Base-by-base conservation (phyloP, 495 filamentous ascomycete genomes). In the Xylaria cubensis region DNA sequence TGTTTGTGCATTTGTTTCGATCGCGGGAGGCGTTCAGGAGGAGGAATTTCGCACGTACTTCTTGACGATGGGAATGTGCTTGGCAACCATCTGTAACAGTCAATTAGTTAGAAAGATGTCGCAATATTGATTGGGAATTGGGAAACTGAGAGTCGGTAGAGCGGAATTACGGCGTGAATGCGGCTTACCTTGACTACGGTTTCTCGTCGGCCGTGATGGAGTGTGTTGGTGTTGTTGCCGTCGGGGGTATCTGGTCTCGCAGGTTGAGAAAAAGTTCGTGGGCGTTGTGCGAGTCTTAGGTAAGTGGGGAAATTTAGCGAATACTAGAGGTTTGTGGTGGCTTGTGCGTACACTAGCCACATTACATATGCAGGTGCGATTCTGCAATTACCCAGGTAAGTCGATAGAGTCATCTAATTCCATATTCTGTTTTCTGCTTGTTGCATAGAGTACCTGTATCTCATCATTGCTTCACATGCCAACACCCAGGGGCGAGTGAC, bases 21-120 rank as follows among this genome's bases (percentile, higher is more conserved):
- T 56, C 12, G 39, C 41, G 65, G 24, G 61, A 24, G 36, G 19
- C 34, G 36, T n/a, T 64, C 36, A 39, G 56, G 32, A n/a, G 34
- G 32, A 36, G 59, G 34, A 55, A 36, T 53, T 66, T 77, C 72
- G 66, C 78, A 92, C 92, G 84, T 94, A 95, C 93, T 99, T 99
- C 92, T 99, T 99, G 78, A 99, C 92, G 89, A 99, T 98, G 81
- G 94, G 93, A 82, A 99, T 89, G 87, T 98, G 95, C 88, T 96
- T 97, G 84, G 95, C 88, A 87, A 93, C 93, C 96, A 99, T 98
- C 94, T 98, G 61, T 77, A 74, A 51, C 41, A 70, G 66, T 66
- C 70, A 53, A 78, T 84, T 73, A 53, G 79, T 84, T 73, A 86
- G 84, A 39, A 39, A 70, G 56, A 13, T 39, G 13, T n/a, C 15